Conservation (phyloP, 306 rosid species). For the Carpinus viminea region DNA sequence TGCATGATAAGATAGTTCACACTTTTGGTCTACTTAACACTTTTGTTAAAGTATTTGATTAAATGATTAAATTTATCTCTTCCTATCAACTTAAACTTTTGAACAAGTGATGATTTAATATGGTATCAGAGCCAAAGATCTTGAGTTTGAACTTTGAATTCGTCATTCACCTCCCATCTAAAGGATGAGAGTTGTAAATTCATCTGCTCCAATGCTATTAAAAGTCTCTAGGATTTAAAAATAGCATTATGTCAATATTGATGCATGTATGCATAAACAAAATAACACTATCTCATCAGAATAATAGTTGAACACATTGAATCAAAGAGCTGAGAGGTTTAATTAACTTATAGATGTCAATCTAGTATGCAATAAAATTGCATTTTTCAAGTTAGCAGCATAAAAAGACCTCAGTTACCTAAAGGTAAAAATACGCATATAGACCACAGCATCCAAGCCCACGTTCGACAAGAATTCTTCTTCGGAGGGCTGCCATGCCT, state of each 20-base stretch:
- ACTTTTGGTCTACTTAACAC: background rate
- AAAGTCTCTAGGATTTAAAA: background rate
- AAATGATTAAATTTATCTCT: too few species aligned
- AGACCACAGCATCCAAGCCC: slow-evolving; percentile 78
- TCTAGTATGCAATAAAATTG: slow-evolving; percentile 9
- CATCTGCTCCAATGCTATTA: background rate
- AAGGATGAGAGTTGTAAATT: background rate
- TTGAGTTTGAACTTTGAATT: too few species aligned
- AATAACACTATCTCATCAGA: slow-evolving; percentile 7
- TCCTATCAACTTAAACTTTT: too few species aligned
- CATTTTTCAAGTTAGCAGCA: slow-evolving; percentile 6
- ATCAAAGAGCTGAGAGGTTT: slow-evolving; percentile 6
- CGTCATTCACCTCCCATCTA: background rate
- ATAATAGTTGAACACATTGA: background rate
- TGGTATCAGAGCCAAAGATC: too few species aligned
- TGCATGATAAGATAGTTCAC: background rate
- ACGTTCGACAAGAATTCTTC: slow-evolving; percentile 54
- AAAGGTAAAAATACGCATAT: slow-evolving; percentile 73
- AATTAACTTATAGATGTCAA: slow-evolving; percentile 1
- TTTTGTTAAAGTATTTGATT: too few species aligned
- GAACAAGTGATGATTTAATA: too few species aligned
- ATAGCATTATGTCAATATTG: background rate
- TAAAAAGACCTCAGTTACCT: slow-evolving; percentile 43
- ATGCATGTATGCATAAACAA: slow-evolving; percentile 5
- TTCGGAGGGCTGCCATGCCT: slow-evolving; percentile 75